Conservation (phyloP, 2,329 filamentous ascomycete species). For the Fusarium tjaetaba region DNA sequence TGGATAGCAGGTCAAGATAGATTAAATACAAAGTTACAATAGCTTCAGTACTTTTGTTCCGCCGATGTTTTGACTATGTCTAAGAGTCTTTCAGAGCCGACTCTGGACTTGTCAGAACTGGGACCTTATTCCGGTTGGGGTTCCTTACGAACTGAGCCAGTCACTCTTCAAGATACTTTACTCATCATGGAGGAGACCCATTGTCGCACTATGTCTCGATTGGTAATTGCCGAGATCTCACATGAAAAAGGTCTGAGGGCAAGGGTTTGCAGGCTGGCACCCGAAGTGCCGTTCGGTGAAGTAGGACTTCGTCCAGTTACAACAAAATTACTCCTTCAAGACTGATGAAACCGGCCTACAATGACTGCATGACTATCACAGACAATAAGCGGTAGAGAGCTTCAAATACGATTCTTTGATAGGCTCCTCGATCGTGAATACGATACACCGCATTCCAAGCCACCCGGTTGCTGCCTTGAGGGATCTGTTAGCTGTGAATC, state of each 20-base stretch:
- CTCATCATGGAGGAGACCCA: too few relatives aligned
- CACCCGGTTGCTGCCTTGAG: conserved; percentile 11
- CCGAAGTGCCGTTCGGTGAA: not conserved
- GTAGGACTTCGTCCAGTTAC: not conserved
- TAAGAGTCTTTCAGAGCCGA: too few relatives aligned
- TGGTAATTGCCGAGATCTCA: not conserved
- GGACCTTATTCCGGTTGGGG: too few relatives aligned
- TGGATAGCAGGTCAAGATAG: too few relatives aligned
- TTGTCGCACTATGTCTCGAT: not conserved
- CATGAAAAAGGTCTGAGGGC: not conserved
- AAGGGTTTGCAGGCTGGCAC: not conserved
- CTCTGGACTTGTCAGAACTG: too few relatives aligned
- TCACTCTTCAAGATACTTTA: too few relatives aligned
- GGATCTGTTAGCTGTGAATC: not conserved
- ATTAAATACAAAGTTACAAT: too few relatives aligned
- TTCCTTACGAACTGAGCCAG: too few relatives aligned
- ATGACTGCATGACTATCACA: not conserved
- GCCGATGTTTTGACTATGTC: too few relatives aligned
- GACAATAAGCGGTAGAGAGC: too few relatives aligned
- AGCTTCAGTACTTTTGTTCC: too few relatives aligned
- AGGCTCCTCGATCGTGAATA: not conserved
- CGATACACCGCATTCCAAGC: not conserved
- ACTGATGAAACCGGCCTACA: not conserved
- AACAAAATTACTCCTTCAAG: not conserved
- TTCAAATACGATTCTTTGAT: too few relatives aligned